phyloP scores from a whole-genome alignment of 2,329 filamentous ascomycete genomes.

The Colletotrichum trifolii region DNA sequence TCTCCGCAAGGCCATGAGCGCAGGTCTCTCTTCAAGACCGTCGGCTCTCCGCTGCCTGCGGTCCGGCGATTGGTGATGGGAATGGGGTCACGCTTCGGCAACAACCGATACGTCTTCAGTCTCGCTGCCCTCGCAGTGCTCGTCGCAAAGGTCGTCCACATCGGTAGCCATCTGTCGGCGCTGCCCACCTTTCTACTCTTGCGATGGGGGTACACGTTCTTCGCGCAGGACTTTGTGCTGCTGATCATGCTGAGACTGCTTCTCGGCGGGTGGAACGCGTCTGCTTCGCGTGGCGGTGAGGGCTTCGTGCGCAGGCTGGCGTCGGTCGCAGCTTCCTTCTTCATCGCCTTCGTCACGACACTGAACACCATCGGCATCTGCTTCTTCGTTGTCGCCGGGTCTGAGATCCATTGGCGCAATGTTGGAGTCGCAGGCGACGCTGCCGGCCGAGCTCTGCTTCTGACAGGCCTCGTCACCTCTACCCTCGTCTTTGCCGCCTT shows the following conservation, averaged over 20 bases:
- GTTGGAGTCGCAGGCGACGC: constrained; percentile 45
- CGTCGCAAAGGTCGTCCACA: constrained; percentile 46
- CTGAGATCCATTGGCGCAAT: constrained; percentile 50
- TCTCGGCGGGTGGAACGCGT: constrained; percentile 41
- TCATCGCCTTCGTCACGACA: constrained; percentile 39
- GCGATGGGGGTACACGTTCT: constrained; percentile 49
- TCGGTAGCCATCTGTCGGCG: constrained; percentile 46
- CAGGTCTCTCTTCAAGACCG: no score
- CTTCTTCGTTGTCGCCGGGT: constrained; percentile 47
- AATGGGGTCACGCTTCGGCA: constrained; percentile 35
- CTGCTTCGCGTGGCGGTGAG: neutral
- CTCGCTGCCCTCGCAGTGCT: constrained; percentile 45
- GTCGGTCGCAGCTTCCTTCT: constrained; percentile 1
- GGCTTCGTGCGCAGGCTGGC: constrained; percentile 25
- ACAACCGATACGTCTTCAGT: constrained; percentile 44
- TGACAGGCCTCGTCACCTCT: constrained; percentile 45
- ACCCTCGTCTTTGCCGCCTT: constrained; percentile 37
- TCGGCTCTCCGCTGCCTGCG: neutral
- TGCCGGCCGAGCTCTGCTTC: constrained; percentile 44
- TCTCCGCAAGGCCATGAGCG: constrained; percentile 1
- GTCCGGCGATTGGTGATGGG: constrained; percentile 1
- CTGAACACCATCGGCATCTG: constrained; percentile 31
- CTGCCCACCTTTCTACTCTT: constrained; percentile 44
- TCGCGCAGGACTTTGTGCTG: constrained; percentile 47
- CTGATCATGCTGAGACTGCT: constrained; percentile 47